A percentile compares a stretch with the other conserved stretches of the same genome.
phyloP scores from a whole-genome alignment of 2,329 filamentous ascomycete genomes.

The Emergomyces orientalis region DNA sequence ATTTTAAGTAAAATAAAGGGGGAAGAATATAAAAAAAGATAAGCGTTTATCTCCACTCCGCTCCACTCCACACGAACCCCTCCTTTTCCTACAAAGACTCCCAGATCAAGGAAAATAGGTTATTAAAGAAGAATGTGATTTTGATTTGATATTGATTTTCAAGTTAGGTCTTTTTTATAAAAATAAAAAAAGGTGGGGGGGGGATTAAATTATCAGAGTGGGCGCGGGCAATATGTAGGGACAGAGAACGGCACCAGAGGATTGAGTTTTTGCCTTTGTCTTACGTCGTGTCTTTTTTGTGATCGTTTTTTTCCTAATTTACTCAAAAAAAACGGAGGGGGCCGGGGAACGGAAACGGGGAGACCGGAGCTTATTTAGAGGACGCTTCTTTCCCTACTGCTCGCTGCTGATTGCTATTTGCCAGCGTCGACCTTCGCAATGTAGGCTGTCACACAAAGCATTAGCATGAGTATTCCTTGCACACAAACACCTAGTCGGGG shows the following conservation, averaged over 20 bases:
- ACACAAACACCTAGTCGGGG: too few species aligned
- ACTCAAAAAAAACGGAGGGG: background rate
- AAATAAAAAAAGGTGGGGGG: background rate
- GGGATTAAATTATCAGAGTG: too few species aligned
- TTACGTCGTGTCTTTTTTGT: background rate
- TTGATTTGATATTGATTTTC: background rate
- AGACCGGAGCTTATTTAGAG: background rate
- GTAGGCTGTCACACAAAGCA: conserved; percentile 49
- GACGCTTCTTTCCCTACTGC: conserved; percentile 4
- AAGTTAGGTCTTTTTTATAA: background rate
- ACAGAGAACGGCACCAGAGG: background rate
- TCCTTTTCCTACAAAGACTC: background rate
- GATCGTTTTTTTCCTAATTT: background rate
- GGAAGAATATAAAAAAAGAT: too few species aligned
- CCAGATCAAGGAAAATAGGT: background rate
- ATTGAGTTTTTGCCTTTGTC: background rate
- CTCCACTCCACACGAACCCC: background rate
- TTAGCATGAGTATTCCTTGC: conserved; percentile 19
- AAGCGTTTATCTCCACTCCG: background rate
- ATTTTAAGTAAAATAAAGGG: too few species aligned
- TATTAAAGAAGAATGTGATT: background rate
- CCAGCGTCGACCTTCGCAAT: conserved; percentile 63
- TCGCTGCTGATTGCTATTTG: conserved; percentile 28
- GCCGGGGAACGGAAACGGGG: too few species aligned
- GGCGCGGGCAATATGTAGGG: background rate